These are phyloP conservation scores for Helotiales sp. DNA, from an alignment of 2,329 filamentous ascomycete genomes.

Conservation along the genomic window DNA sequence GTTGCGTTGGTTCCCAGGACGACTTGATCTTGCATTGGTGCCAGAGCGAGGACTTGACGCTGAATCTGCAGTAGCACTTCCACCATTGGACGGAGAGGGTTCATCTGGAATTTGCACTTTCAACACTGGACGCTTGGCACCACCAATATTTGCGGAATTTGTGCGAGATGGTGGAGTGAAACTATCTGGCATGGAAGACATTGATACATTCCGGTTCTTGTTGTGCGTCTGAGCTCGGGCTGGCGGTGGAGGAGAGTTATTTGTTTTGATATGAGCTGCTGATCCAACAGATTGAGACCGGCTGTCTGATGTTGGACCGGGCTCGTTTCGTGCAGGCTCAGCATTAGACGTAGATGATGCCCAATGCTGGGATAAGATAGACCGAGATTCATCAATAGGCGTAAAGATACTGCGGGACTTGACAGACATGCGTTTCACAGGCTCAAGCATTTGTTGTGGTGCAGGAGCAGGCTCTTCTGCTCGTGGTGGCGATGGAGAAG, in stretches of 20 bases:
- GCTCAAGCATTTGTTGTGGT: constrained; percentile 49
- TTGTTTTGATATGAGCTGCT: constrained; percentile 51
- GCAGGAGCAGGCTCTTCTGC: constrained; percentile 50
- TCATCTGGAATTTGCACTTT: constrained; percentile 96
- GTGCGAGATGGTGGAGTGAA: constrained; percentile 74
- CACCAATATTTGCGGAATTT: constrained; percentile 69
- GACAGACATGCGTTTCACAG: constrained; percentile 50
- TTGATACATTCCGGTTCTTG: constrained; percentile 49
- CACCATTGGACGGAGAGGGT: constrained; percentile 78
- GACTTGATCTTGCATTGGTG: constrained; percentile 25
- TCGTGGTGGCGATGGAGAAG: constrained; percentile 45
- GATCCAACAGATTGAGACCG: constrained; percentile 64
- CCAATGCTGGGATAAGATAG: constrained; percentile 82
- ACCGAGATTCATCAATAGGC: constrained; percentile 90
- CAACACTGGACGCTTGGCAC: constrained; percentile 74
- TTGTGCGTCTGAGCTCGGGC: constrained; percentile 45
- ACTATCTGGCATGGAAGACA: constrained; percentile 65
- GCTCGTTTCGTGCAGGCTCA: constrained; percentile 32
- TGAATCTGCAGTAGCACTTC: constrained; percentile 68
- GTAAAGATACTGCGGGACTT: constrained; percentile 83
- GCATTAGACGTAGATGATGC: constrained; percentile 57
- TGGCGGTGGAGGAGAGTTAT: constrained; percentile 54
- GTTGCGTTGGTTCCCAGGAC: constrained; percentile 28
- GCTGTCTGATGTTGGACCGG: constrained; percentile 40
- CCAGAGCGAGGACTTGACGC: constrained; percentile 45